phyloP scores from a whole-genome alignment of 768 basidiomycete genomes.

The Xerocomellus intermedius region DNA sequence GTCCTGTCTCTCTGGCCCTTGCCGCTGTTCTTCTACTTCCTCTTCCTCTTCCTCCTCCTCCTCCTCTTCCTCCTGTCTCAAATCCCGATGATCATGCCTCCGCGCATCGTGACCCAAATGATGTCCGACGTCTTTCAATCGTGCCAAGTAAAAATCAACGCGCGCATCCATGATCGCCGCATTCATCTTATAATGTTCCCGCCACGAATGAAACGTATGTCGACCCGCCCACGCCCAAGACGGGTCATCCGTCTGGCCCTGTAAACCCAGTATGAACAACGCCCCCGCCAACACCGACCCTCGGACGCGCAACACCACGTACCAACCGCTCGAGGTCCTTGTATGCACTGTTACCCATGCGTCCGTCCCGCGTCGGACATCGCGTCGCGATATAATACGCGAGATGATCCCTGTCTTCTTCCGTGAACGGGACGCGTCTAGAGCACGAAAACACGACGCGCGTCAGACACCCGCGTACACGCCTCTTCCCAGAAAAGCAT shows the following conservation, averaged over 20 bases:
- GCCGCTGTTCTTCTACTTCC: slow-evolving; percentile 6
- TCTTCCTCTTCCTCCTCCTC: slow-evolving; percentile 11
- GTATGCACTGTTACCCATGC: slow-evolving; percentile 50
- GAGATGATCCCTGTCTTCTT: slow-evolving; percentile 42
- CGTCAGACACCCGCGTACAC: not conserved
- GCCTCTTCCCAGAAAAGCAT: not conserved
- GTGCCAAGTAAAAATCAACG: slow-evolving; percentile 35
- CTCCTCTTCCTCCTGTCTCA: not conserved
- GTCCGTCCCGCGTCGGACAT: slow-evolving; percentile 42
- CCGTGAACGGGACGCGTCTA: slow-evolving; percentile 34
- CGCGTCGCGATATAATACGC: slow-evolving; percentile 49
- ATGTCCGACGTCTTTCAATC: slow-evolving; percentile 16
- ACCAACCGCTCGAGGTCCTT: slow-evolving; percentile 49
- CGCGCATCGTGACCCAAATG: slow-evolving; percentile 26
- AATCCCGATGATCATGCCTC: slow-evolving; percentile 1
- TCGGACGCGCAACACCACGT: slow-evolving; percentile 10
- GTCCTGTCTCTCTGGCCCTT: not conserved
- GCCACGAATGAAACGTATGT: slow-evolving; percentile 63
- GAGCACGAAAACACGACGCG: not conserved
- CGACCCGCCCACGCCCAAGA: slow-evolving; percentile 38
- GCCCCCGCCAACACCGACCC: not conserved
- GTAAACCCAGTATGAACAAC: not conserved
- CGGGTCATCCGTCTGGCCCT: slow-evolving; percentile 34
- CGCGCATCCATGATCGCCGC: slow-evolving; percentile 37
- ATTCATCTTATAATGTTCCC: slow-evolving; percentile 55